Evolutionary conservation across 306 rosid species (phyloP), one percentile per base, ranked within the genome.

Genomic region (Senna siamea): DNA sequence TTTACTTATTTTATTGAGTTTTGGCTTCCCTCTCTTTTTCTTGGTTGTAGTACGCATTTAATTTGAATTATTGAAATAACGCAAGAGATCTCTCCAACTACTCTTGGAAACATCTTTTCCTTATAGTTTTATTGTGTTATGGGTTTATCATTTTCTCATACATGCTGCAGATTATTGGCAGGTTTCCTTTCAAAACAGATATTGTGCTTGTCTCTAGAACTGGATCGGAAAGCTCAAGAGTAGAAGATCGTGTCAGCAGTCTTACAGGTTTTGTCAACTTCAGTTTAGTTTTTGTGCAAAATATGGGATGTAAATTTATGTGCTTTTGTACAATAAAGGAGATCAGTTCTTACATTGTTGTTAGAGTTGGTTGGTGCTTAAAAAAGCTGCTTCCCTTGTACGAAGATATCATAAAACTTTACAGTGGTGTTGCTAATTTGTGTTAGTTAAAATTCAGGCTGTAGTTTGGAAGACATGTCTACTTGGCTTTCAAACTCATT

Each of bases 161-260:
- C 62, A 70, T 52, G 75, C 63, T 81, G 72, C 87, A 92, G 99
- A 85, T 95, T 78, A 79, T 86, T 64, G 91, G 92, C 54, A 88
- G 89, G 81, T 82, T 86, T 82, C 93, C 99, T 76, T 90, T 88
- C 79, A 86, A 82, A 69, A 76, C 71, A 73, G 99, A 95, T 83
- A 23, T 92, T 82, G 89, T 79, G 61, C 84, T 88, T 62, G 80
- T 95, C 79, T 87, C 99, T 34, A 90, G 90, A 77, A 86, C 86
- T 79, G 85, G 75, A 76, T 84, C 79, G 23, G 80, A 76, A 62
- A 87, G 68, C 78, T 78, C 95, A 59, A 76, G 83, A 71, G 73
- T 76, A 76, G 89, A 87, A 78, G 87, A 87, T 73, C 93, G 95
- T n/a, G 71, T 92, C 82, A 81, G 64, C 76, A 81, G 79, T 68